Evolutionary conservation across 129 eudicot species (phyloP).

Genomic region (Flaveria robusta): DNA sequence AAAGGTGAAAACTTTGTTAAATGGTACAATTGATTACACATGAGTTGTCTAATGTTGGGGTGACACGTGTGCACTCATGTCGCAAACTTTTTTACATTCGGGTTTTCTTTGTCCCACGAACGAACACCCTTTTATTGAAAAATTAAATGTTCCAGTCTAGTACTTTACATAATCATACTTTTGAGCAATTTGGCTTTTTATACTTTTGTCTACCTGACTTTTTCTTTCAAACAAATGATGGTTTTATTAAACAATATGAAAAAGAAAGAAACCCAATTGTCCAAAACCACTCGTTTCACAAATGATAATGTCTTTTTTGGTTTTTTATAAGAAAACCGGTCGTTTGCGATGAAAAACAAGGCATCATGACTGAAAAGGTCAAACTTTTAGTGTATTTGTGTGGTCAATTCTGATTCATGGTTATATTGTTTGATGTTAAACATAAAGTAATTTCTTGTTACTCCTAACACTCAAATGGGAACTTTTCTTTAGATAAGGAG

Average conservation of each 20-base stretch:
- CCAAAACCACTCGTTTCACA: not conserved
- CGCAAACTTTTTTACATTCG: slow-evolving; percentile 15
- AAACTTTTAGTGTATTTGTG: not conserved
- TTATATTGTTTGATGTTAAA: slow-evolving; percentile 11
- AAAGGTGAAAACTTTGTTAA: slow-evolving; percentile 27
- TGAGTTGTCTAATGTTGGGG: slow-evolving; percentile 21
- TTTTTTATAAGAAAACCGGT: not conserved
- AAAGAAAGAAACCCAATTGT: not conserved
- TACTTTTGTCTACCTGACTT: not conserved
- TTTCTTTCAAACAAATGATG: slow-evolving; percentile 2
- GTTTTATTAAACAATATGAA: not conserved
- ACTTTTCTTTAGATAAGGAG: not conserved
- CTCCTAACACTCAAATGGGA: not conserved
- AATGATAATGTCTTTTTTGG: not conserved
- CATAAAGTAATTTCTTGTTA: not conserved
- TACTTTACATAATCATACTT: slow-evolving; percentile 3
- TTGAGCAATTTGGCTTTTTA: not conserved
- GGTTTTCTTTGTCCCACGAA: slow-evolving; percentile 4
- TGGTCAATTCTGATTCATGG: not conserved
- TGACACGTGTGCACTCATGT: slow-evolving; percentile 35
- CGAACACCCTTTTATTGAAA: not conserved
- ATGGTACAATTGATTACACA: slow-evolving; percentile 33
- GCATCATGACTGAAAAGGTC: not conserved
- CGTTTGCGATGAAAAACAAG: not conserved
- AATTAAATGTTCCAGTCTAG: not conserved